A percentile compares a stretch with the other conserved stretches of the same genome.
These are phyloP conservation scores for Trichoderma oligosporum DNA, from an alignment of 2,329 filamentous ascomycete genomes.

Conservation along the genomic window DNA sequence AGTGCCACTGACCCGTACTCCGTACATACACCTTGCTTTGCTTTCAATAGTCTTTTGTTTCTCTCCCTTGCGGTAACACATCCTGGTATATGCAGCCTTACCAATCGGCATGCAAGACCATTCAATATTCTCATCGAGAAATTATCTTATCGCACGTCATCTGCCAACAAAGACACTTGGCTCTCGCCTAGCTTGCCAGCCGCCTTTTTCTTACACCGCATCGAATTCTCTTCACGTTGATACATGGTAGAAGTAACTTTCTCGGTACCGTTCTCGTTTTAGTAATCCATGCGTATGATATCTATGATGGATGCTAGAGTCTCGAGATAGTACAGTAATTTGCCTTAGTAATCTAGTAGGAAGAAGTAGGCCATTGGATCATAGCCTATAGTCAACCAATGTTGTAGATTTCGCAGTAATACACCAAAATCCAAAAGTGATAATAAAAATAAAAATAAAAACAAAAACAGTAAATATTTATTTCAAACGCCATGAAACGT, in stretches of 20 bases:
- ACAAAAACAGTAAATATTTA: background rate
- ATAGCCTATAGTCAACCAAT: no score
- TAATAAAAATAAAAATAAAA: background rate
- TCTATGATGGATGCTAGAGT: no score
- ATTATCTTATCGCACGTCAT: background rate
- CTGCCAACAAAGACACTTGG: background rate
- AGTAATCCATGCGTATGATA: no score
- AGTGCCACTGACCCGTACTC: no score
- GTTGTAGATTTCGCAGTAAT: no score
- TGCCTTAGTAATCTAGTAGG: no score
- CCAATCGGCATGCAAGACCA: background rate
- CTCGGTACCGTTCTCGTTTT: no score
- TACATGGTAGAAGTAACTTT: no score
- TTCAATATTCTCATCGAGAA: background rate
- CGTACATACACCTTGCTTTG: background rate
- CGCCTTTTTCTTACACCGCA: constrained; percentile 2
- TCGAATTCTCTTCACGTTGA: background rate
- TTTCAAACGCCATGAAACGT: background rate
- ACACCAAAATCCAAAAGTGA: no score
- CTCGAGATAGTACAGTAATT: no score
- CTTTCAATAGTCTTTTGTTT: background rate
- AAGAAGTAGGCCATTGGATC: no score
- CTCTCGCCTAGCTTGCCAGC: background rate
- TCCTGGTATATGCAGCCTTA: constrained; percentile 1
- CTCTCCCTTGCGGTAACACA: background rate